A percentile compares a stretch with the other conserved stretches of the same genome.
These are phyloP conservation scores for Zygosaccharomyces siamensis DNA, from an alignment of 805 yeast genomes.

Conservation along the genomic window DNA sequence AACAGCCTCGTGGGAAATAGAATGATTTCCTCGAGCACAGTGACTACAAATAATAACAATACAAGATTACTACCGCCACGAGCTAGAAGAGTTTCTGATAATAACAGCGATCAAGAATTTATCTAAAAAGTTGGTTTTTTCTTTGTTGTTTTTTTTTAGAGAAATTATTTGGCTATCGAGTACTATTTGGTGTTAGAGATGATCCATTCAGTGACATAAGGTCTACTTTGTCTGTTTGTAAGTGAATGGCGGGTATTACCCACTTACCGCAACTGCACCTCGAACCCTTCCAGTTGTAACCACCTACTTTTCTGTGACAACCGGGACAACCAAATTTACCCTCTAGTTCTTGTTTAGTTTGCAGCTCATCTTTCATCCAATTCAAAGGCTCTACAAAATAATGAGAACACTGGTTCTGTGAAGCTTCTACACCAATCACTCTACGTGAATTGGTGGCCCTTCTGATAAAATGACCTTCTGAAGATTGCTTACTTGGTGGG, in stretches of 20 bases:
- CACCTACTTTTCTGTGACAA: constrained; percentile 82
- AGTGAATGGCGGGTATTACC: constrained; percentile 87
- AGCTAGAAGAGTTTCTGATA: constrained; percentile 9
- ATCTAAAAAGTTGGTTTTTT: not conserved
- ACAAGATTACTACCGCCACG: constrained; percentile 1
- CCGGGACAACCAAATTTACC: constrained; percentile 85
- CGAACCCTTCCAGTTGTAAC: constrained; percentile 91
- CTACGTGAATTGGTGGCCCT: constrained; percentile 58
- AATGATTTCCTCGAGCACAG: constrained; percentile 11
- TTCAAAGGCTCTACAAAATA: constrained; percentile 80
- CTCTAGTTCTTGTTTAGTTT: constrained; percentile 63
- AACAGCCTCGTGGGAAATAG: constrained; percentile 10
- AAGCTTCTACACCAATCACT: constrained; percentile 53
- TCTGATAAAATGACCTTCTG: constrained; percentile 61
- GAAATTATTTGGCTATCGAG: not conserved
- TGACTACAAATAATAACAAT: constrained; percentile 18
- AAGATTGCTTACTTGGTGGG: constrained; percentile 60
- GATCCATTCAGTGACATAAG: constrained; percentile 36
- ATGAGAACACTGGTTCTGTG: constrained; percentile 68
- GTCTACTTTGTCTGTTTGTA: constrained; percentile 79
- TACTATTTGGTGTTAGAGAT: not conserved
- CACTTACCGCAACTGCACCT: constrained; percentile 93
- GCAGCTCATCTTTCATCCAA: constrained; percentile 87
- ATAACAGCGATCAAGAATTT: constrained; percentile 12
- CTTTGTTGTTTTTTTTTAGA: not conserved